Conservation (phyloP, 225 moss, liverwort and hornwort genomes). For the Polytrichum formosum region DNA sequence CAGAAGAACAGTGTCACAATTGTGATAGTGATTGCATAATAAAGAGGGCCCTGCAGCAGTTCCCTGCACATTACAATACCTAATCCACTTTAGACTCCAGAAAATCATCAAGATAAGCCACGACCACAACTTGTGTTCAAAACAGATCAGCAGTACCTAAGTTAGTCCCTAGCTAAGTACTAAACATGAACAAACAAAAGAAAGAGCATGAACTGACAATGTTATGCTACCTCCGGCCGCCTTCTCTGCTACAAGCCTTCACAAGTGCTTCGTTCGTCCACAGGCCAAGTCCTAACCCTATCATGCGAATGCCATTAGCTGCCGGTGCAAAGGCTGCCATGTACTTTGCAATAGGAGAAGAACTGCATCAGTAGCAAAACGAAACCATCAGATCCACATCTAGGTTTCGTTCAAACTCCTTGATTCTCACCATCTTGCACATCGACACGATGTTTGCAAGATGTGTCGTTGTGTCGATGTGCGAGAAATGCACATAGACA, state of each 20-base stretch:
- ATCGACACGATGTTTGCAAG: too few species aligned
- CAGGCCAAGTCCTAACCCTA: constrained; percentile 69
- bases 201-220: background rate
- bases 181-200: background rate
- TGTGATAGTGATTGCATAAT: constrained; percentile 68
- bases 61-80: constrained; percentile 39
- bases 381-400: background rate
- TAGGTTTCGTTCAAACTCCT: background rate
- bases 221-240: constrained; percentile 59
- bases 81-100: background rate
- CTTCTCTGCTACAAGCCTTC: constrained; percentile 80
- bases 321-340: constrained; percentile 83
- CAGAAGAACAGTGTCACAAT: constrained; percentile 74
- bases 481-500: too few species aligned
- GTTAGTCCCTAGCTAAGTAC: background rate
- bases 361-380: constrained; percentile 35
- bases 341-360: constrained; percentile 55
- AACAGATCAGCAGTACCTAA: background rate
- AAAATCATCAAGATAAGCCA: background rate
- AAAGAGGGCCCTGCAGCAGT: constrained; percentile 76
- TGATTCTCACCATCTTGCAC: too few species aligned
- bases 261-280: constrained; percentile 72
- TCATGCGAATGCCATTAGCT: constrained; percentile 70
- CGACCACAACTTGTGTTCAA: too few species aligned
- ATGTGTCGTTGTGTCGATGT: too few species aligned